Evolutionary conservation across 768 basidiomycete species (phyloP), one percentile per base, ranked within the genome.

Genomic region (Tricholoma bakamatsutake): DNA sequence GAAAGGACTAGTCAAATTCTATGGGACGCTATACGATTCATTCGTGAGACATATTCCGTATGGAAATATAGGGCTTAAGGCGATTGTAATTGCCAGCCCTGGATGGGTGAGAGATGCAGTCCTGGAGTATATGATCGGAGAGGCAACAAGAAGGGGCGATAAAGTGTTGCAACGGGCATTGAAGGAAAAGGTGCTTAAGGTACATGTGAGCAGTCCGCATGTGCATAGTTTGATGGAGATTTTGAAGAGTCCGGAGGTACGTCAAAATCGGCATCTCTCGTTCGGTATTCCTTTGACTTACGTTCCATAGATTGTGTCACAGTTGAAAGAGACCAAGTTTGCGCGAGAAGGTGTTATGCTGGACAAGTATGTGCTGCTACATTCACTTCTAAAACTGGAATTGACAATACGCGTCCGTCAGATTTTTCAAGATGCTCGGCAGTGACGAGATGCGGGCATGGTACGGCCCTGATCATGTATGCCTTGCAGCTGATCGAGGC

Each of bases 351-450:
- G 95, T 4, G 77, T 93, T 40, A 83, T 92, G 69, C 76, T 98
- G 2, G 95, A 98, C 67, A 94, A 80, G 94, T 92, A 59, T 47
- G 66, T 51, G 2, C 15, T 33, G 47, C 13, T 52, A 28, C 7
- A 8, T 17, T 21, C 1, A 12, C 0, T 10, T 31, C 15, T 48
- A 5, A 34, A 24, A 17, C 47, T 53, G 15, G 2, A 15, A 17
- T 6, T 8, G n/a, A n/a, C 31, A 21, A 7, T 13, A 33, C 62
- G 30, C 43, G n/a, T 37, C 12, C 61, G 31, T 2, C 61, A 98
- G 95, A 61, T 99, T 99, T 74, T 94, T 94, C 75, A 99, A 98
- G 71, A 98, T 95, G 93, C 81, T 98, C 28, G 93, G 88, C 0
- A 80, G 80, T 1, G 95, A 99, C 62, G 95, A 98, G 68, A 85